These are phyloP conservation scores for Strigomonas galati DNA, from an alignment of 208 protist genomes.

Conservation along the genomic window DNA sequence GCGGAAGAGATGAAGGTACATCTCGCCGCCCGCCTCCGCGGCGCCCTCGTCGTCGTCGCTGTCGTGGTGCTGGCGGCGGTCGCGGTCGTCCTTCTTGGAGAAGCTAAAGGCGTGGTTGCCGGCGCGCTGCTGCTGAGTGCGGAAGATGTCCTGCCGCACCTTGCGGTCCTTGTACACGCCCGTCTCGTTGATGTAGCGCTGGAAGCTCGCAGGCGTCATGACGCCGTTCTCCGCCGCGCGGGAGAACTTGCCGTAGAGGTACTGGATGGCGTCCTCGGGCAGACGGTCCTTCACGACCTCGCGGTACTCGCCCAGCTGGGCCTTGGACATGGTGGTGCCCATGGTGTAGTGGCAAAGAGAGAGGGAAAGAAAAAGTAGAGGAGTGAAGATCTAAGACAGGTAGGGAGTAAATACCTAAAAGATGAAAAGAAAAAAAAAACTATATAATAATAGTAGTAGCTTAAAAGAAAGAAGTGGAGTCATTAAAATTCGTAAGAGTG, in stretches of 20 bases:
- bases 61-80: background rate
- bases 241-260: constrained; percentile 76
- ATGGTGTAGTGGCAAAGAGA: constrained; percentile 30
- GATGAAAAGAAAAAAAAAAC: constrained; percentile 7
- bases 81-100: background rate
- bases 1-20: constrained; percentile 83
- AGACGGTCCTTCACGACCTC: constrained; percentile 81
- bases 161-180: constrained; percentile 78
- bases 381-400: background rate
- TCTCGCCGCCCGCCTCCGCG: constrained; percentile 19
- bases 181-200: constrained; percentile 78
- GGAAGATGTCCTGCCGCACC: constrained; percentile 11
- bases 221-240: constrained; percentile 62
- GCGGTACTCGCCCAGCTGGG: constrained; percentile 81
- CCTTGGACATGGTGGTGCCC: constrained; percentile 61
- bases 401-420: background rate
- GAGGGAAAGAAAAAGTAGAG: constrained; percentile 1
- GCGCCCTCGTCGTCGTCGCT: background rate
- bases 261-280: constrained; percentile 78
- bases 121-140: constrained; percentile 11
- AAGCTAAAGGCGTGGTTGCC: constrained; percentile 9
- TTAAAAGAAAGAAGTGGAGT: background rate
- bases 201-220: constrained; percentile 78
- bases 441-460: constrained; percentile 2
- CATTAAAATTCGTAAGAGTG: background rate